A percentile compares a stretch with the other conserved stretches of the same genome.
phyloP scores from a whole-genome alignment of 495 filamentous ascomycete species.

The Lentithecium fluviatile region DNA sequence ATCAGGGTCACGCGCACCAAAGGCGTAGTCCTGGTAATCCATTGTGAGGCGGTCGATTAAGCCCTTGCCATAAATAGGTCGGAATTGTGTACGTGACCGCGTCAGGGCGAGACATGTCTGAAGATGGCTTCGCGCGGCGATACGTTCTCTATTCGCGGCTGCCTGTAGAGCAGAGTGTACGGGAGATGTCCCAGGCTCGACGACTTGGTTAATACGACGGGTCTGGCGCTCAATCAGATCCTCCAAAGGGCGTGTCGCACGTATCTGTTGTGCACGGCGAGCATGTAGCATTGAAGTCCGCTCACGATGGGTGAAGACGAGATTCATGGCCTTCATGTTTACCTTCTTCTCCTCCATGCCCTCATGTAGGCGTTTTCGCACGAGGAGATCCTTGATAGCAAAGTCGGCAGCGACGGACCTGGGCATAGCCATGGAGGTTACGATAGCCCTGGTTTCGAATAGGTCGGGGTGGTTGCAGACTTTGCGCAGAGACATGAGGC shows the following conservation, averaged over 20 bases:
- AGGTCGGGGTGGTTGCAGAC: conserved; percentile 99
- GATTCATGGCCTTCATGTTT: conserved; percentile 75
- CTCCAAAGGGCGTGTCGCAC: conserved; percentile 41
- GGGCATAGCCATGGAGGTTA: conserved; percentile 92
- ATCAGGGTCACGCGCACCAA: conserved; percentile 18
- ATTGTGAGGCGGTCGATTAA: conserved; percentile 70
- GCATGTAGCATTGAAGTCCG: conserved; percentile 44
- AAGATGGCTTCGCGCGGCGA: conserved; percentile 72
- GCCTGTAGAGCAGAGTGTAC: conserved; percentile 69
- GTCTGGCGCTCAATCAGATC: conserved; percentile 52
- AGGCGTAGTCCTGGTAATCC: conserved; percentile 55
- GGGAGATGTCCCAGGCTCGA: conserved; percentile 57
- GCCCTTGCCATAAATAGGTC: conserved; percentile 75
- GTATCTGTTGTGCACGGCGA: conserved; percentile 43
- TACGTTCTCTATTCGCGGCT: conserved; percentile 68
- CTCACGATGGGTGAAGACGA: conserved; percentile 73
- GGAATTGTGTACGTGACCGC: conserved; percentile 72
- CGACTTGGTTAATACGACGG: conserved; percentile 48
- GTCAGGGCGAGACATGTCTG: conserved; percentile 80
- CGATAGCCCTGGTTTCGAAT: conserved; percentile 96
- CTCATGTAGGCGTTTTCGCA: conserved; percentile 65
- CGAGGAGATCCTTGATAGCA: conserved; percentile 69
- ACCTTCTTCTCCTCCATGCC: conserved; percentile 64
- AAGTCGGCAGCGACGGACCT: conserved; percentile 77
- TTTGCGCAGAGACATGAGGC: conserved; percentile 94